phyloP scores from a whole-genome alignment of 106 monocot species.

The Agapanthus africanus region DNA sequence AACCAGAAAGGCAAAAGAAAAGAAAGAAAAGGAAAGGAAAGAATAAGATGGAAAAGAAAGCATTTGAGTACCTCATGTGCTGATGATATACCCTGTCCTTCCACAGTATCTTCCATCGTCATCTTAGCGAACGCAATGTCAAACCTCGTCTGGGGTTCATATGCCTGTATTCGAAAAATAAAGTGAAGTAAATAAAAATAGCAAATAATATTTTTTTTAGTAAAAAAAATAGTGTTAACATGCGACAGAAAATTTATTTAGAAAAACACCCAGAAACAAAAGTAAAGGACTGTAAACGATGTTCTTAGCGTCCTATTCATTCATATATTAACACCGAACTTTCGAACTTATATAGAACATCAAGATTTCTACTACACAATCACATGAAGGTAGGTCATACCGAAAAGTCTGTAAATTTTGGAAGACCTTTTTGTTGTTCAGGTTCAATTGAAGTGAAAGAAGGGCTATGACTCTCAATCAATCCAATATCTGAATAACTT shows the following conservation, averaged over 20 bases:
- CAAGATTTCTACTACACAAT: not conserved
- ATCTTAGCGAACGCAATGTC: not conserved
- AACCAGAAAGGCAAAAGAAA: not conserved
- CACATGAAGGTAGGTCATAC: not conserved
- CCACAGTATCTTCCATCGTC: not conserved
- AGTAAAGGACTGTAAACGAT: not conserved
- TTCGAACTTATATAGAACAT: not conserved
- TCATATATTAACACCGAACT: not conserved
- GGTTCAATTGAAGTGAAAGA: not conserved
- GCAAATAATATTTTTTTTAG: not conserved
- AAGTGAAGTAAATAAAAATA: not conserved
- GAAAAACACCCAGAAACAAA: too few relatives aligned
- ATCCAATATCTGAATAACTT: constrained; percentile 7
- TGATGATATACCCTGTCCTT: not conserved
- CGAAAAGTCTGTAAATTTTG: not conserved
- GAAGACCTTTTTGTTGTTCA: not conserved
- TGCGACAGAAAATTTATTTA: not conserved
- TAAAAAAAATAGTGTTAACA: not conserved
- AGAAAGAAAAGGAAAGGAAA: not conserved
- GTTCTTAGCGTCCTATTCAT: not conserved
- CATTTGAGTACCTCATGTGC: constrained; percentile 3
- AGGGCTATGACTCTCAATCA: not conserved
- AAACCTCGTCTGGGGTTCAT: not conserved
- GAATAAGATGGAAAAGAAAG: not conserved
- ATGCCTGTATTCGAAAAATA: constrained; percentile 1